Evolutionary conservation across 345 rosid genomes (phyloP), one percentile per base, ranked within the genome.

Genomic region (Corymbia maculata): DNA sequence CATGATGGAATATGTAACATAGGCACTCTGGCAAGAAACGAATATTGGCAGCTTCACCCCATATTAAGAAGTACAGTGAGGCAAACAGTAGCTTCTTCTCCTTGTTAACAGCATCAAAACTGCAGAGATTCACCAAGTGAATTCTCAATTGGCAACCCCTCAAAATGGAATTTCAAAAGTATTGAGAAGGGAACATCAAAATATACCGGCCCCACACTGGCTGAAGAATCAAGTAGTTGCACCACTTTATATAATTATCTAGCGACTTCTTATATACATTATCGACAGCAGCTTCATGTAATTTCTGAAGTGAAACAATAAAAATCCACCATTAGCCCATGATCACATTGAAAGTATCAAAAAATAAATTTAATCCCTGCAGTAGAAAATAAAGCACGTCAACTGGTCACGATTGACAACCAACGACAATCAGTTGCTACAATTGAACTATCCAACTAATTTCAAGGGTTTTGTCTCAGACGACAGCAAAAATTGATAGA

Each of bases 201-300:
- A 59, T 52, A 89, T 95, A 97, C 99, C 92, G 93, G 95, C 97
- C 93, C 98, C 98, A 98, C 51, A 95, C 97, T 79, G 99, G 97
- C 89, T 92, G 98, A 91, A 98, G 90, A 92, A 95, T 89, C 89
- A 98, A 90, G 94, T 98, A 98, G 86, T 91, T 88, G 90, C 99
- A 97, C 99, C 99, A 97, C 91, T 95, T 97, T 51, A 92, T 93
- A 93, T 97, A 96, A 92, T 97, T 97, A 1, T 95, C 99, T 57
- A 97, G 95, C 52, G 99, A 95, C 94, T 96, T 96, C 87, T 91
- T 17, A 88, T 96, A 96, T 85, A 97, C 98, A 36, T 79, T 91
- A 87, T 93, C 96, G 82, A 95, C 95, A 64, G 97, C 95, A 92
- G 94, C 95, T 70, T 96, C 97, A 55, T 95, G 98, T 93, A 97